Conservation (phyloP, 129 eudicot genomes). For the Flaveria ramosissima region DNA sequence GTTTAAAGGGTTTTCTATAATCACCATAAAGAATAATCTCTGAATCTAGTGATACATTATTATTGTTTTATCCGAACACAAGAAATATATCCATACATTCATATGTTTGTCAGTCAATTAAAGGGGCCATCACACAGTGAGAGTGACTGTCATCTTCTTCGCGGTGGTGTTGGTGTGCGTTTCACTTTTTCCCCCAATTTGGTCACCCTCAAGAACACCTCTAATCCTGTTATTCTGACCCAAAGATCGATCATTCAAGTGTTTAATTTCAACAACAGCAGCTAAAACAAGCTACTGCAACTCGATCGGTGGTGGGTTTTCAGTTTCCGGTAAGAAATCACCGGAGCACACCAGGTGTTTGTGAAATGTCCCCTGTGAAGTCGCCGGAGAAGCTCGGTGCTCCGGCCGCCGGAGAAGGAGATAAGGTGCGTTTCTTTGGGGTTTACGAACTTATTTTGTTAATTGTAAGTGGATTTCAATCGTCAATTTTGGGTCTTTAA, state of each 20-base stretch:
- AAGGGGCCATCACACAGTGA: conserved; percentile 30
- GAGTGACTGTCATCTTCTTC: conserved; percentile 40
- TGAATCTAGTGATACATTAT: conserved; percentile 6
- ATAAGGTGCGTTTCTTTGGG: conserved; percentile 48
- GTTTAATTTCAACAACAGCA: neutral
- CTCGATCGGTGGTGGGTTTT: conserved; percentile 9
- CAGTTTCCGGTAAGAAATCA: conserved; percentile 17
- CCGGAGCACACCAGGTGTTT: conserved; percentile 25
- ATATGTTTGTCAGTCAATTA: conserved; percentile 21
- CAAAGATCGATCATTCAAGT: conserved; percentile 2
- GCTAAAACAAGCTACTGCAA: neutral
- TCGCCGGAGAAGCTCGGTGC: conserved; percentile 46
- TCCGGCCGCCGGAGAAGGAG: conserved; percentile 43
- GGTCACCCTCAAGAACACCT: conserved; percentile 4
- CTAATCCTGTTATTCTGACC: neutral
- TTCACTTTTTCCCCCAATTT: conserved; percentile 31
- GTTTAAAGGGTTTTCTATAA: neutral
- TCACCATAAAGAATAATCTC: neutral
- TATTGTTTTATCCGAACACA: neutral
- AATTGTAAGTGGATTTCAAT: neutral
- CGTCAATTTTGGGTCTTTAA: neutral
- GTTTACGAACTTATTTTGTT: neutral
- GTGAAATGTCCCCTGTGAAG: conserved; percentile 44
- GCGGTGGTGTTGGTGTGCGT: conserved; percentile 1
- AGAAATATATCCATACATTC: neutral